Evolutionary conservation across 768 basidiomycete genomes (phyloP), one percentile per base, ranked within the genome.

Genomic region (Steccherinum ochraceum): DNA sequence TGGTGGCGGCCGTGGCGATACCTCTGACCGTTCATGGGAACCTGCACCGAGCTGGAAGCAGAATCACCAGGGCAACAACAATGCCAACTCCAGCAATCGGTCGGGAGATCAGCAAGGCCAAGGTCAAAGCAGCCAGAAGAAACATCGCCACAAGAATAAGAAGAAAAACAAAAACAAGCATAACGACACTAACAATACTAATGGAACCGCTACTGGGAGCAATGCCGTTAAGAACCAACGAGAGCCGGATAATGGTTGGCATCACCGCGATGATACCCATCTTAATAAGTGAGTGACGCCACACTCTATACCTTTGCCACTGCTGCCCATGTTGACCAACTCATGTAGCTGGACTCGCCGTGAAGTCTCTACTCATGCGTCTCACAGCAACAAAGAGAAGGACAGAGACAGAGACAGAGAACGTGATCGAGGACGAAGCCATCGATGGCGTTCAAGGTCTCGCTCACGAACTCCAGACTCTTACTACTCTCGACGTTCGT

Each of bases 281-380:
- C 64, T 83, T 47, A 90, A 89, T 67, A 90, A 89, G 89, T 91
- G 66, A 44, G 83, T 67, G 12, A n/a, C 30, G 16, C 7, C 45
- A 19, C 47, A n/a, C 27, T 52, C 51, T 45, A 50, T 43, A 35
- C 35, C 39, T 48, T 55, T 21, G 40, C 46, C 48, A 26, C 44
- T 46, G 51, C 16, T 56, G 26, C 50, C 56, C 30, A 51, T 43
- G n/a, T 45, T 46, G 20, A 21, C 50, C n/a, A n/a, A n/a, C n/a
- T n/a, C n/a, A n/a, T 47, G 7, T 57, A 89, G 86, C 59, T 89
- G 86, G 86, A 80, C 79, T 42, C 74, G 76, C 60, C 74, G 86
- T 47, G 83, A 86, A 40, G 64, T 72, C 43, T 63, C 65, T n/a
- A n/a, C n/a, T n/a, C n/a, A n/a, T n/a, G n/a, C n/a, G n/a, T n/a